Conservation (phyloP, 305 asterid genomes). For the Vinca major region DNA sequence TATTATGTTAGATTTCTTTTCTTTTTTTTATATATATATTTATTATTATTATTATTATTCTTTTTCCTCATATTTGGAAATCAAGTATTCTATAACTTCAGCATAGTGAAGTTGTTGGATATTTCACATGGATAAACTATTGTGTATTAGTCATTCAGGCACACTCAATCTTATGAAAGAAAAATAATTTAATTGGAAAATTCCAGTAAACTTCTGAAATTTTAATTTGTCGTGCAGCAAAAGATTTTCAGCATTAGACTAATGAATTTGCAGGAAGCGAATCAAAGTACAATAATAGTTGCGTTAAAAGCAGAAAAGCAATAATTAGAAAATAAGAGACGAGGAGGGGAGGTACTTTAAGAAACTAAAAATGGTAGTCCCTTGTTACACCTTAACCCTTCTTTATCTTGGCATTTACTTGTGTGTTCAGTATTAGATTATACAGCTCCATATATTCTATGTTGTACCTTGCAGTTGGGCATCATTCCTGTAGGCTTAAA, state of each 20-base stretch:
- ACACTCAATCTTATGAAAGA: neutral
- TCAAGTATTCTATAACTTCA: neutral
- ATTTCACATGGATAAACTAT: neutral
- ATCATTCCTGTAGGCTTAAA: neutral
- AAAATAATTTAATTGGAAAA: neutral
- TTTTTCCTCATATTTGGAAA: neutral
- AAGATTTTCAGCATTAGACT: neutral
- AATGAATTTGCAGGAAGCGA: neutral
- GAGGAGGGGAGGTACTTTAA: neutral
- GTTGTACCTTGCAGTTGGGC: neutral
- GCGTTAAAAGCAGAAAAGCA: neutral
- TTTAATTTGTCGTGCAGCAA: neutral
- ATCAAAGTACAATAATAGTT: neutral
- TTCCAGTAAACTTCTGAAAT: neutral
- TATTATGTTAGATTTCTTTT: neutral
- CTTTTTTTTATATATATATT: too few species aligned
- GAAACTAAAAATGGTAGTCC: neutral
- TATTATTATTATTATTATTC: too few species aligned
- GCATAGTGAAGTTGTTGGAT: neutral
- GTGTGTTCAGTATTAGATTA: neutral
- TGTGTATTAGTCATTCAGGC: neutral
- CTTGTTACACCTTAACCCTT: neutral
- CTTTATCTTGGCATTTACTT: neutral
- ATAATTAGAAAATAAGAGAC: neutral
- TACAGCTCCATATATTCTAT: neutral